Evolutionary conservation across 2,329 filamentous ascomycete genomes (phyloP), one percentile per base, ranked within the genome.

Genomic region (Plenodomus tracheiphilus): DNA sequence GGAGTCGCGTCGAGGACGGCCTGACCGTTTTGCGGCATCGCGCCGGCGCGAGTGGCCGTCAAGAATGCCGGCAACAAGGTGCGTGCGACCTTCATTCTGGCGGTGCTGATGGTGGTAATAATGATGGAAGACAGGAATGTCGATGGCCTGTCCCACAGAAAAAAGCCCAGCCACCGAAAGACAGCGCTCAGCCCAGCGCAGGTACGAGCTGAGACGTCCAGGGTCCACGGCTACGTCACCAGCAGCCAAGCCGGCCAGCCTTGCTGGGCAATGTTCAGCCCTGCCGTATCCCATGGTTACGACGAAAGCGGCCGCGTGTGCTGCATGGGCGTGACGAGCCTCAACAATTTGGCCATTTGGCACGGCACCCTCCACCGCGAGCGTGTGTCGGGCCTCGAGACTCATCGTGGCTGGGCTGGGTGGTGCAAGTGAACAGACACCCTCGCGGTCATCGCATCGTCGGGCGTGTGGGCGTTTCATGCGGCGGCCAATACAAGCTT

Each of bases 21-120:
- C 39, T 68, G 65, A 38, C 51, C 53, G n/a, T 39, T 48, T 39
- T 53, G 58, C 3, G 60, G 61, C 52, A 58, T 43, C 15, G 61
- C 61, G 20, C 40, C 47, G 17, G 34, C 55, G 34, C 49, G 55
- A 35, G 41, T 44, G 22, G 48, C 39, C 6, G 49, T 51, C 40
- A 65, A 39, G 0, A 62, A 43, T 21, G 48, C 54, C 2, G 54
- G 49, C 4, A 64, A 18, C 19, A 60, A 43, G 34, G 41, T 41
- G 21, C 49, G 50, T 16, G 51, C 45, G 16, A 51, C 43, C 43
- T 58, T 65, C 62, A 65, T 65, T 3, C 39, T 48, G 45, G 18
- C 19, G 37, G 17, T 37, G 11, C 4, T 15, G 28, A 11, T 32
- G 28, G 13, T 11, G 28, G 15, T 32, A 11, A 11, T 32, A 40